Conservation (phyloP, 768 basidiomycete genomes). For the Daedaleopsis nitida region DNA sequence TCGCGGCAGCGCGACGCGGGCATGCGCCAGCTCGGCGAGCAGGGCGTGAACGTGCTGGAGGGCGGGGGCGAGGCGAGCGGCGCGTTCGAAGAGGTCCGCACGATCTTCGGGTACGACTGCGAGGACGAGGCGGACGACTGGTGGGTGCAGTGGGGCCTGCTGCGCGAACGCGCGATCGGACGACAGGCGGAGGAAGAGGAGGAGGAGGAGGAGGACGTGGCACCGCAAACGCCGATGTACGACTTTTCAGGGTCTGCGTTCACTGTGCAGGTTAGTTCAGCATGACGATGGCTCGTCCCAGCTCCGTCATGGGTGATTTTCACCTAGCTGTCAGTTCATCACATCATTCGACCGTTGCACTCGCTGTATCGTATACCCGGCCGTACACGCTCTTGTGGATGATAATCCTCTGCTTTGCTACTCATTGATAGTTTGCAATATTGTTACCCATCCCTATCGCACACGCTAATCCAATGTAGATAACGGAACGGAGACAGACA, state of each 20-base stretch:
- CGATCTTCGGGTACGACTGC: conserved; percentile 37
- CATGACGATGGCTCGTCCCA: neutral
- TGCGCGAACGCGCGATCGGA: conserved; percentile 26
- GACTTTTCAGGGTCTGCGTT: conserved; percentile 12
- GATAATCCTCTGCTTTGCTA: too few relatives aligned
- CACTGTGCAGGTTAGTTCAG: conserved; percentile 12
- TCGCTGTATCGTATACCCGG: too few relatives aligned
- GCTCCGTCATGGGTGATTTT: neutral
- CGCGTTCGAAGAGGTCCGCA: conserved; percentile 33
- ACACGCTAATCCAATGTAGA: too few relatives aligned
- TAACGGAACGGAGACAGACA: too few relatives aligned
- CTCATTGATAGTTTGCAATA: too few relatives aligned
- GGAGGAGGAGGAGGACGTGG: neutral
- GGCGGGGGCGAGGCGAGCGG: conserved; percentile 27
- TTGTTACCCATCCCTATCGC: too few relatives aligned
- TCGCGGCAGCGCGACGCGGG: conserved; percentile 29
- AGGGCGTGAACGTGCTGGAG: conserved; percentile 25
- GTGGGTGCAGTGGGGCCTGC: conserved; percentile 39
- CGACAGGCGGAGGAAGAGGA: neutral
- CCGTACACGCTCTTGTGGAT: too few relatives aligned
- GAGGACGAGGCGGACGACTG: conserved; percentile 41
- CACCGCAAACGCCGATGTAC: neutral
- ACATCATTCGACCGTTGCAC: too few relatives aligned
- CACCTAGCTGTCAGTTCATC: too few relatives aligned
- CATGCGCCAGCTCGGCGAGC: conserved; percentile 24